Conservation (phyloP, 75 land plant species). For the Azolla pinnata region DNA sequence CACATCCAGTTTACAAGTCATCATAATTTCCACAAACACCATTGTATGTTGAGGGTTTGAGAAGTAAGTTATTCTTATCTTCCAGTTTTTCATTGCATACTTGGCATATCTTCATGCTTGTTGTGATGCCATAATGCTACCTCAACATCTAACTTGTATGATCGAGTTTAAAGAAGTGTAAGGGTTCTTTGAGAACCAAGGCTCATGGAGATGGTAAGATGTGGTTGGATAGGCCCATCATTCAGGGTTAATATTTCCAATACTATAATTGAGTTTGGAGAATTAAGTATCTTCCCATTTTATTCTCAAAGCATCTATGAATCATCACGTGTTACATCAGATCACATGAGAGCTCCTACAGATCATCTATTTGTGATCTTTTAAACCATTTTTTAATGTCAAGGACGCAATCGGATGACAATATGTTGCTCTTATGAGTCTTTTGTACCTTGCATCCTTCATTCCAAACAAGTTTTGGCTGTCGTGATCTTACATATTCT, state of each 20-base stretch:
- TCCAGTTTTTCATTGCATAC: not conserved
- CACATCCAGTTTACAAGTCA: not conserved
- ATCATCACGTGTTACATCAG: not conserved
- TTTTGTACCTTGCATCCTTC: not conserved
- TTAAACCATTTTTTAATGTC: not conserved
- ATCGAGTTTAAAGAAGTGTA: not conserved
- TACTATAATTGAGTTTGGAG: not conserved
- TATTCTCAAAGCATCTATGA: too few relatives aligned
- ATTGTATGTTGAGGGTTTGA: not conserved
- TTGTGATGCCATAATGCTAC: too few relatives aligned
- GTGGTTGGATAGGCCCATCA: not conserved
- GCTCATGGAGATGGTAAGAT: not conserved
- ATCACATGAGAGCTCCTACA: too few relatives aligned
- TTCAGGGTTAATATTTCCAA: not conserved
- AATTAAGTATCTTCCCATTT: too few relatives aligned
- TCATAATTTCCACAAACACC: not conserved
- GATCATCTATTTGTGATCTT: not conserved
- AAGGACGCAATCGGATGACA: not conserved
- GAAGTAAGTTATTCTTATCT: not conserved
- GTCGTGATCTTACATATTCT: not conserved
- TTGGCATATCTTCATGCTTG: not conserved
- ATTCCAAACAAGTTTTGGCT: not conserved
- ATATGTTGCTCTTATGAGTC: not conserved
- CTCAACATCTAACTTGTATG: too few relatives aligned
- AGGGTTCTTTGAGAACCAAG: not conserved